Base-by-base conservation (phyloP, 768 basidiomycete genomes). In the Suillus sp. region DNA sequence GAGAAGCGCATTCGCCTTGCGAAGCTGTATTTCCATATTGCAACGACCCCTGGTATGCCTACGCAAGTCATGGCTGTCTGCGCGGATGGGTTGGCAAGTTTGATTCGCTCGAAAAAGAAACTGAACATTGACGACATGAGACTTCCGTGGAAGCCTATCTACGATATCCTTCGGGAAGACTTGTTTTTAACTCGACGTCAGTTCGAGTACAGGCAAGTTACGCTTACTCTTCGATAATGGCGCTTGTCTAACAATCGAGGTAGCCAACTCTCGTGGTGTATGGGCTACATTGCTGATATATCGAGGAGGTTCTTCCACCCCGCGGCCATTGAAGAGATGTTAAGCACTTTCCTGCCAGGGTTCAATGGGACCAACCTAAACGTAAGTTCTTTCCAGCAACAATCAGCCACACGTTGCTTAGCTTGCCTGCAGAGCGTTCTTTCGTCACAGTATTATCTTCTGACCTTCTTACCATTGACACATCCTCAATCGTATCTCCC, bases 281-380 rank as follows among this genome's bases (percentile, higher is more conserved):
- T 91, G 87, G 90, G 88, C 4, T 85, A 85, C 67, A 80, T 91
- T 64, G 87, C 89, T 35, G 84, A 87, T 42, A 81, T 81, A 69
- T 79, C 85, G 51, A 85, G 92, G 60, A 81, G 91, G 60, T 96
- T 96, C 81, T 96, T 95, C 77, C 93, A 95, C 68, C 94, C 94
- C 20, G 86, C 90, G 47, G 89, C 92, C 38, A 88, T 88, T 60
- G 86, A 90, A 67, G 90, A 92, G 68, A 96, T 97, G 93, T 84
- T 97, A 35, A 81, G 88, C n/a, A 88, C 84, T 0, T 94, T 96
- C 71, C 77, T 97, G 11, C 93, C 94, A 5, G 78, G 82, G 60
- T 80, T 96, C 38, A 90, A 93, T 68, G 90, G 89, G 37, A 88
- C 86, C 27, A 83, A 83, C 61, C 76, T 94, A 67, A 87, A 92